Evolutionary conservation across 2,329 filamentous ascomycete genomes (phyloP).

Genomic region (Fusarium sp.): DNA sequence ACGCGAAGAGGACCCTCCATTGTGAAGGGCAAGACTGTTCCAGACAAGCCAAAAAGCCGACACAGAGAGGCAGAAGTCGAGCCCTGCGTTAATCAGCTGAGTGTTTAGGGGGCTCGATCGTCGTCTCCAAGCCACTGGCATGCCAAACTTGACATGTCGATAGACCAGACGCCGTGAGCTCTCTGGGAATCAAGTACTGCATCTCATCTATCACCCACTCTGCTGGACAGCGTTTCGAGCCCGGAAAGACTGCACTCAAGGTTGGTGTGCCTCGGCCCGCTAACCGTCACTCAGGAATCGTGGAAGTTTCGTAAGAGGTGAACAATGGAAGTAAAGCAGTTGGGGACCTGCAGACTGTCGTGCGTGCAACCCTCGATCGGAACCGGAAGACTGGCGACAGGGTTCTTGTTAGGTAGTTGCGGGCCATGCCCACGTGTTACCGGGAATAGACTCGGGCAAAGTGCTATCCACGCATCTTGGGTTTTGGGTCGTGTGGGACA

Average conservation of each 20-base stretch:
- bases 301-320: neutral
- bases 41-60: neutral
- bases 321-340: neutral
- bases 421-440: neutral
- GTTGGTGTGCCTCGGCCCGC: neutral
- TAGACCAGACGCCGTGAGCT: neutral
- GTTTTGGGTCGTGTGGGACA: neutral
- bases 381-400: neutral
- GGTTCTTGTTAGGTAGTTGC: neutral
- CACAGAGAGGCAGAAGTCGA: neutral
- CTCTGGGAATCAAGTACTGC: neutral
- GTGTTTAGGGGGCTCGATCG: neutral
- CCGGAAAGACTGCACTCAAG: neutral
- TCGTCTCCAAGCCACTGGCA: neutral
- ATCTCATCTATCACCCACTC: neutral
- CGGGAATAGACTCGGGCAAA: neutral
- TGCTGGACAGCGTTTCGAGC: neutral
- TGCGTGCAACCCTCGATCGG: neutral
- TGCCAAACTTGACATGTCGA: neutral
- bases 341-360: neutral
- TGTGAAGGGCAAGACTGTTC: neutral
- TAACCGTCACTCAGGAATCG: neutral
- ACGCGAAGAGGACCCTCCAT: conserved; percentile 6
- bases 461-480: neutral
- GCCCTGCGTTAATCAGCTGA: neutral